Percentiles rank a stretch among this genome's conserved stretches.
Conservation (phyloP, 306 rosid genomes). For the Prunus kanzakura region DNA sequence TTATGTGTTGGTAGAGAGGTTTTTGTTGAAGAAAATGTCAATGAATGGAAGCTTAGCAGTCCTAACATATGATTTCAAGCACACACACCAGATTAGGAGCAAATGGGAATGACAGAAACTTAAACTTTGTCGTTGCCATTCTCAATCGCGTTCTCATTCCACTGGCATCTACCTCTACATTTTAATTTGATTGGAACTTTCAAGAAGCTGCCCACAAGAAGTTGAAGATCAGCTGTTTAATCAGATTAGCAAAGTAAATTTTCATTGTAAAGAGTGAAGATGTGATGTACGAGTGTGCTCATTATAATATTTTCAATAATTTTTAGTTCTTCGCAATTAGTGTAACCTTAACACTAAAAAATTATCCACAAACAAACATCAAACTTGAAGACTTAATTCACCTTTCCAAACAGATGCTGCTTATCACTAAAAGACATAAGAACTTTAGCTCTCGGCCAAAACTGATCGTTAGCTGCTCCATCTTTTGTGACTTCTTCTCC, state of each 20-base stretch:
- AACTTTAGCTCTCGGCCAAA: too few species aligned
- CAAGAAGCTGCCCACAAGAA: neutral
- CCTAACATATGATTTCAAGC: constrained; percentile 40
- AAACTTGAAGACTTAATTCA: neutral
- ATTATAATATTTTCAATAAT: neutral
- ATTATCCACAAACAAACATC: too few species aligned
- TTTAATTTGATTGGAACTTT: neutral
- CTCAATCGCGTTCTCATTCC: too few species aligned
- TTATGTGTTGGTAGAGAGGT: constrained; percentile 49
- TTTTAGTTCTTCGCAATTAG: too few species aligned
- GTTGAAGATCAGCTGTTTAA: neutral
- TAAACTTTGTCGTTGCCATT: too few species aligned
- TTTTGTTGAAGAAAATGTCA: constrained; percentile 35
- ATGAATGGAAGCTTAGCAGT: constrained; percentile 32
- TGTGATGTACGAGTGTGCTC: too few species aligned
- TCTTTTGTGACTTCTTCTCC: too few species aligned
- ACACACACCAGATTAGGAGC: constrained; percentile 37
- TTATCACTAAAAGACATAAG: too few species aligned
- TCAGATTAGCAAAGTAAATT: too few species aligned
- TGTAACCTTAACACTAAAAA: neutral
- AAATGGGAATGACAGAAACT: constrained; percentile 39
- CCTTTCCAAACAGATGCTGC: neutral
- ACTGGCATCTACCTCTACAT: too few species aligned
- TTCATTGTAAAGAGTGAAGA: neutral
- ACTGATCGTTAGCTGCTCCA: too few species aligned